These are phyloP conservation scores for Pleurotus tuber-regium DNA, from an alignment of 768 basidiomycete genomes.

Conservation along the genomic window DNA sequence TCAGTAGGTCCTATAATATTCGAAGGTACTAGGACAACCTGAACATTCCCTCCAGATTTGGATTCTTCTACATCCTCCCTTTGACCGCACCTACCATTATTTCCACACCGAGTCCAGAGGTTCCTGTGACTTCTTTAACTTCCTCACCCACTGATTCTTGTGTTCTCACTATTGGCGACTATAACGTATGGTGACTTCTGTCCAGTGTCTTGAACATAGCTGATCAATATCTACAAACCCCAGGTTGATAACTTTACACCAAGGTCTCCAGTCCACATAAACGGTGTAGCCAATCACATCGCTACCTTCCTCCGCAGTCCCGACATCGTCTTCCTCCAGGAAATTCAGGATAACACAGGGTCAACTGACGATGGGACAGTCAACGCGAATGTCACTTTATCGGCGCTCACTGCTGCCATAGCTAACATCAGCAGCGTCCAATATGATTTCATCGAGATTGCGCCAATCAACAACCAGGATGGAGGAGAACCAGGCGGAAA, in stretches of 20 bases:
- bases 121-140: constrained; percentile 38
- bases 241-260: constrained; percentile 59
- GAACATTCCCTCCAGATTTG: constrained; percentile 31
- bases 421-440: constrained; percentile 33
- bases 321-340: constrained; percentile 39
- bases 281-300: constrained; percentile 52
- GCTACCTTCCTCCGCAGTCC: constrained; percentile 44
- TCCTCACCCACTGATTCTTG: constrained; percentile 34
- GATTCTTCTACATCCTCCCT: constrained; percentile 57
- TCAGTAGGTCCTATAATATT: constrained; percentile 36
- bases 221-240: not conserved
- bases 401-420: constrained; percentile 46
- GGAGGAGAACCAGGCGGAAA: constrained; percentile 64
- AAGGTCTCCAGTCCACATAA: constrained; percentile 39
- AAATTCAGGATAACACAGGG: not conserved
- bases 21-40: not conserved
- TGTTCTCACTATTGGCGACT: constrained; percentile 53
- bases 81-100: constrained; percentile 50
- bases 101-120: constrained; percentile 28
- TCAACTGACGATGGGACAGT: not conserved
- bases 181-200: constrained; percentile 40
- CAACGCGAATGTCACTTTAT: not conserved
- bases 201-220: constrained; percentile 5
- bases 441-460: constrained; percentile 49
- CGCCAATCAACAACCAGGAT: constrained; percentile 51